Evolutionary conservation across 2,329 filamentous ascomycete species (phyloP), one percentile per base, ranked within the genome.

Genomic region (Colletotrichum godetiae): DNA sequence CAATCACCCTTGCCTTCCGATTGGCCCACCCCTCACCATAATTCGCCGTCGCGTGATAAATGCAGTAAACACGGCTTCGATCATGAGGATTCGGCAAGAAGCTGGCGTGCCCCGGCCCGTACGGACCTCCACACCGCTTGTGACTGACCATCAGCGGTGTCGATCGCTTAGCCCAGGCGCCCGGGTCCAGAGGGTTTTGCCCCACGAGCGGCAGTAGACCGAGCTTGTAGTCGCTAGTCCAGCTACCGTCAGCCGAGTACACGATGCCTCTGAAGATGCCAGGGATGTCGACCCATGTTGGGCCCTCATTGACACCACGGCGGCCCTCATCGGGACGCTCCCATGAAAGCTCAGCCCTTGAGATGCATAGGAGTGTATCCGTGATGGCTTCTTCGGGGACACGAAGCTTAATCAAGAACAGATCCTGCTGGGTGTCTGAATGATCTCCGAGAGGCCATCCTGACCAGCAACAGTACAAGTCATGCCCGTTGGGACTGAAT

Each of bases 31-130:
- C 76, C 35, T 77, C 65, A 5, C 76, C 76, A 31, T 57, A 70
- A 68, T 84, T 86, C 1, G 83, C 80, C 1, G 88, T 89, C 0
- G 88, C 88, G 75, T 91, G 88, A 78, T 88, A 91, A 0, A 88
- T 85, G 65, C 87, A 89, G 86, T 86, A 91, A 5, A 85, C 87
- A 78, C 90, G 84, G 0, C 79, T 84, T 2, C 84, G 86, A 73
- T 90, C 88, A n/a, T 42, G 67, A 0, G 88, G 88, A 74, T 87
- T 90, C 33, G 79, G 81, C 79, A 91, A 90, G 82, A 91, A 91
- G 1, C 87, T 88, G 74, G 90, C 90, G 69, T 90, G 88, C 0
- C 88, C 89, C 0, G 88, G 87, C 7, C 89, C 88, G 65, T 87
- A 90, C 75, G 89, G 89, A 2, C 88, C 88, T 1, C 70, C 70